phyloP scores from a whole-genome alignment of 495 filamentous ascomycete species.

The Aspergillus heteromorphus region DNA sequence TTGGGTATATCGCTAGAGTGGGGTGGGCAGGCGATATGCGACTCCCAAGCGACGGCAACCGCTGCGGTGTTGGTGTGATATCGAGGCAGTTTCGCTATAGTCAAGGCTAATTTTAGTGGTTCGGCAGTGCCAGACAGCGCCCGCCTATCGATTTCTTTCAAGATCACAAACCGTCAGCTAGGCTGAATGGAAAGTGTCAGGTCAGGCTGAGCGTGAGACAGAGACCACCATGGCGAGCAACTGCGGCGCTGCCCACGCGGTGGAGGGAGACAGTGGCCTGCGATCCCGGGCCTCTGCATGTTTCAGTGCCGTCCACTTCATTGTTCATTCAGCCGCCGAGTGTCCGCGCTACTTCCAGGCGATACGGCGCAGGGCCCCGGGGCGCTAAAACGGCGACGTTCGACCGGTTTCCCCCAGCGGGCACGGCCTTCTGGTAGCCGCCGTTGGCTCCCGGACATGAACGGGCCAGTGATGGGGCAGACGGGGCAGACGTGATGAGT shows the following conservation, averaged over 20 bases:
- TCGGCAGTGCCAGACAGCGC: constrained; percentile 12
- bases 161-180: constrained; percentile 4
- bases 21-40: background rate
- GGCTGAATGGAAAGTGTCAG: constrained; percentile 5
- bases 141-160: constrained; percentile 20
- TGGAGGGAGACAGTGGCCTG: background rate
- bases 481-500: no score
- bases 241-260: constrained; percentile 6
- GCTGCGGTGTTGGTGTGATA: constrained; percentile 18
- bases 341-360: constrained; percentile 17
- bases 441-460: constrained; percentile 25
- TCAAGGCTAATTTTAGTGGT: constrained; percentile 15
- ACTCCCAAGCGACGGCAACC: background rate
- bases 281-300: constrained; percentile 5
- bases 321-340: constrained; percentile 17
- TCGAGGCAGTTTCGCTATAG: constrained; percentile 10
- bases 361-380: constrained; percentile 24
- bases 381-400: constrained; percentile 34
- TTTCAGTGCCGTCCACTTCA: background rate
- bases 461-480: no score
- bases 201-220: constrained; percentile 3
- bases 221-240: background rate
- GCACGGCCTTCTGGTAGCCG: constrained; percentile 22
- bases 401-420: constrained; percentile 13
- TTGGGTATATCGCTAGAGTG: constrained; percentile 6